phyloP scores from a whole-genome alignment of 495 filamentous ascomycete genomes.

The Halenospora varia region DNA sequence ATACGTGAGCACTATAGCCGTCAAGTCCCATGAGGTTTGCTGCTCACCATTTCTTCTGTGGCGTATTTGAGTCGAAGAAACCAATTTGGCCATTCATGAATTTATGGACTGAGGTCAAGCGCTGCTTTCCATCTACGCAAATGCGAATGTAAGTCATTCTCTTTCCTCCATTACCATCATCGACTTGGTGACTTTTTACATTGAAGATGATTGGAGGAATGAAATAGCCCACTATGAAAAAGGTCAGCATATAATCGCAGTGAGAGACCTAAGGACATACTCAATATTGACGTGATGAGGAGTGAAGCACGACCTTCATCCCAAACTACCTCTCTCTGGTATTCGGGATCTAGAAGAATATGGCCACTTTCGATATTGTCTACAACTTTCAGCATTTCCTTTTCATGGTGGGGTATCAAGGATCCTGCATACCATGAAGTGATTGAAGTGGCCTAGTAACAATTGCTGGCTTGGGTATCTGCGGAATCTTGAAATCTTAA shows the following conservation, averaged over 20 bases:
- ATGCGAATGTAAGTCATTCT: conserved; percentile 19
- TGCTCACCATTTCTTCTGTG: conserved; percentile 23
- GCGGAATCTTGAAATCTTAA: conserved; percentile 23
- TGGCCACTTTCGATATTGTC: conserved; percentile 30
- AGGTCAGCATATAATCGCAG: not conserved
- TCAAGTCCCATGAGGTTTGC: not conserved
- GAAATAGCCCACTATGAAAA: conserved; percentile 39
- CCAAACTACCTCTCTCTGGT: conserved; percentile 49
- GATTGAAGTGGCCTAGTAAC: conserved; percentile 7
- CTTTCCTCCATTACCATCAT: conserved; percentile 15
- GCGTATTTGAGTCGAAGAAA: conserved; percentile 31
- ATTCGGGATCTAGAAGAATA: conserved; percentile 41
- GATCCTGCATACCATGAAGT: conserved; percentile 6
- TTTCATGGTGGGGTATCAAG: no score
- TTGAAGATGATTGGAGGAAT: conserved; percentile 49
- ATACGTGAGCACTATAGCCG: not conserved
- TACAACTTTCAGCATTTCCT: no score
- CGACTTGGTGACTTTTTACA: conserved; percentile 24
- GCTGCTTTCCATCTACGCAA: conserved; percentile 49
- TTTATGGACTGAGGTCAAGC: conserved; percentile 38
- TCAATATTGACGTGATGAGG: conserved; percentile 40
- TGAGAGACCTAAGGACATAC: conserved; percentile 20
- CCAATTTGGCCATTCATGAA: conserved; percentile 43
- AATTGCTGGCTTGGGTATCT: conserved; percentile 17
- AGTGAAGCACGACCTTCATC: conserved; percentile 27